Evolutionary conservation across 2,329 filamentous ascomycete species (phyloP).

Genomic region (Ceratocystis lukuohia): DNA sequence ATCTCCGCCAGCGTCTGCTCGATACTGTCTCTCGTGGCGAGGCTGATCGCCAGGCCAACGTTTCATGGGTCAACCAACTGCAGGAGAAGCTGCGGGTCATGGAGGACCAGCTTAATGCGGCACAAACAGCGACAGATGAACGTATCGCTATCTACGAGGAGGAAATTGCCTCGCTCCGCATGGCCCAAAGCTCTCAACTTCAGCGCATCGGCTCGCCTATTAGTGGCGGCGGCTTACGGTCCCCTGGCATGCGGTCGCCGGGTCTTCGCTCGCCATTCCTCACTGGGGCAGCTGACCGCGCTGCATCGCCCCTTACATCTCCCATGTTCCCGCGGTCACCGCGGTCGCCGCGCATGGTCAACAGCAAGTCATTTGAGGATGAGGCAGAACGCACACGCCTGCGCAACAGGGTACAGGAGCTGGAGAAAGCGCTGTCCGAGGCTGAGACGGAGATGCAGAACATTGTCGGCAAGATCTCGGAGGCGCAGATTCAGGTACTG

Average conservation of each 20-base stretch:
- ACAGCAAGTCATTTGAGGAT: conserved; percentile 55
- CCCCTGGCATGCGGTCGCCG: conserved; percentile 19
- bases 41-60: conserved; percentile 65
- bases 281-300: conserved; percentile 23
- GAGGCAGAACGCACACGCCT: conserved; percentile 62
- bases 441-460: conserved; percentile 67
- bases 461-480: conserved; percentile 67
- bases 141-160: conserved; percentile 73
- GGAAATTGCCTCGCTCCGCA: conserved; percentile 61
- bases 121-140: conserved; percentile 78
- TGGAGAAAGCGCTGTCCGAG: conserved; percentile 55
- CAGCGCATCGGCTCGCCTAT: conserved; percentile 36
- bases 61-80: conserved; percentile 67
- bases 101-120: conserved; percentile 70
- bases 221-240: conserved; percentile 25
- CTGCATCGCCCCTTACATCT: conserved; percentile 25
- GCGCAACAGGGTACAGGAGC: conserved; percentile 64
- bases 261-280: conserved; percentile 19
- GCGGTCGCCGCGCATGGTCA: conserved; percentile 37
- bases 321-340: conserved; percentile 28
- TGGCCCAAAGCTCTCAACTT: conserved; percentile 64
- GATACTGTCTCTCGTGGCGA: conserved; percentile 76
- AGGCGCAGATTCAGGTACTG: conserved; percentile 69
- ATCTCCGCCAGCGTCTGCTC: conserved; percentile 61
- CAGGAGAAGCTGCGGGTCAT: conserved; percentile 67